Evolutionary conservation across 2,329 filamentous ascomycete species (phyloP).

Genomic region (Aspergillus proliferans): DNA sequence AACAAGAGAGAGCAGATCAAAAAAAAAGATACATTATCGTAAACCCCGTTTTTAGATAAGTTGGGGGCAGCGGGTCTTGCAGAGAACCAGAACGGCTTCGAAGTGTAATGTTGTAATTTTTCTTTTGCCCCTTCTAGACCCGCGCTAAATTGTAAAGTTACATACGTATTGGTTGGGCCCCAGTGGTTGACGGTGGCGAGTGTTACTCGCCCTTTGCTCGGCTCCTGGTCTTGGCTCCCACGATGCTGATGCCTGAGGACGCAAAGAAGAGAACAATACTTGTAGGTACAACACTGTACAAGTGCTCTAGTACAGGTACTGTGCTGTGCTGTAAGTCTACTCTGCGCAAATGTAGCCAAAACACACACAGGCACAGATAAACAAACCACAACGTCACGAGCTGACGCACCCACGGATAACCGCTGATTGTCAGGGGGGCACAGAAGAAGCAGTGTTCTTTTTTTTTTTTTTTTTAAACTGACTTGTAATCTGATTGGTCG

Average conservation of each 20-base stretch:
- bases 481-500: no score
- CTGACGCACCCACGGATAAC: constrained; percentile 16
- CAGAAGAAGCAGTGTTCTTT: not conserved
- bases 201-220: not conserved
- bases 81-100: no score
- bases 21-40: not conserved
- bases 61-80: no score
- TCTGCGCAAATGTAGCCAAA: not conserved
- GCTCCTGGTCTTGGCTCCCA: no score
- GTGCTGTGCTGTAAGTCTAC: not conserved
- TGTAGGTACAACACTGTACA: no score
- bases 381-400: constrained; percentile 16
- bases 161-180: not conserved
- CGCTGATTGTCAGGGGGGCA: constrained; percentile 20
- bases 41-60: not conserved
- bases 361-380: not conserved
- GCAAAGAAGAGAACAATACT: no score
- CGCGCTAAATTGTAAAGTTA: no score
- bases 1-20: not conserved
- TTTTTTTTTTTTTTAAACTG: no score
- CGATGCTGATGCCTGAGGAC: no score
- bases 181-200: not conserved
- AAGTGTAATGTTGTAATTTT: not conserved
- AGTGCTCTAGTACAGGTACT: no score
- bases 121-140: no score